A percentile compares a stretch with the other conserved stretches of the same genome.
Evolutionary conservation across 2,329 filamentous ascomycete genomes (phyloP).

Genomic region (Aspergillus fumigatiaffinis): DNA sequence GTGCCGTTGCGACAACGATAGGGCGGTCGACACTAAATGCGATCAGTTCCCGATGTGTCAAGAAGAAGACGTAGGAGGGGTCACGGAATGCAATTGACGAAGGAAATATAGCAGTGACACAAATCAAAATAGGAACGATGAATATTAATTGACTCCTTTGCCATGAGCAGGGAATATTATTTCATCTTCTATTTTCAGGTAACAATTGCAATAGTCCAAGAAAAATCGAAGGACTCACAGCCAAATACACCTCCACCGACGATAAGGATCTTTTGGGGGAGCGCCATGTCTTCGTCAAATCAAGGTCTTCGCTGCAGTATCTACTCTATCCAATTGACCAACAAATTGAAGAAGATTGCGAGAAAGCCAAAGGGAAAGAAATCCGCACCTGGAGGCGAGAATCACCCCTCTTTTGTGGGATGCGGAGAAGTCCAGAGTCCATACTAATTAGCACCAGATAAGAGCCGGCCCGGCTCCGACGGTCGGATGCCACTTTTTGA

Average conservation of each 20-base stretch:
- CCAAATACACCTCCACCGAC: slow-evolving; percentile 43
- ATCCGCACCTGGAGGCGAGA: not conserved
- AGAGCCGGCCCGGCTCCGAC: not conserved
- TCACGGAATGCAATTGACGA: not conserved
- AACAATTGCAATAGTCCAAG: not conserved
- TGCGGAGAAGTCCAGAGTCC: not conserved
- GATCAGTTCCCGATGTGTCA: slow-evolving; percentile 2
- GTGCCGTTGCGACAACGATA: slow-evolving; percentile 62
- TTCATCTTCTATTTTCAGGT: not conserved
- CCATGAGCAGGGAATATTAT: not conserved
- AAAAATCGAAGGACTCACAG: slow-evolving; percentile 27
- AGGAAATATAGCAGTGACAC: no score
- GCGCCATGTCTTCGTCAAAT: slow-evolving; percentile 17
- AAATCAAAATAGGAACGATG: not conserved
- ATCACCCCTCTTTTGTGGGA: not conserved
- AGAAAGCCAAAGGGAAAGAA: not conserved
- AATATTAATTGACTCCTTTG: not conserved
- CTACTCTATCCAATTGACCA: not conserved
- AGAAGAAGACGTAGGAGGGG: not conserved
- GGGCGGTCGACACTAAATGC: slow-evolving; percentile 58
- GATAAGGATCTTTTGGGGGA: slow-evolving; percentile 38
- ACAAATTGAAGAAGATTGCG: not conserved
- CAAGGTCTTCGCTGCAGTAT: not conserved
- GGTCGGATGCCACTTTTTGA: not conserved
- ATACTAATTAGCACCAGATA: not conserved